Base-by-base conservation (phyloP, 148 eudicot species). In the Persicaria maculosa region DNA sequence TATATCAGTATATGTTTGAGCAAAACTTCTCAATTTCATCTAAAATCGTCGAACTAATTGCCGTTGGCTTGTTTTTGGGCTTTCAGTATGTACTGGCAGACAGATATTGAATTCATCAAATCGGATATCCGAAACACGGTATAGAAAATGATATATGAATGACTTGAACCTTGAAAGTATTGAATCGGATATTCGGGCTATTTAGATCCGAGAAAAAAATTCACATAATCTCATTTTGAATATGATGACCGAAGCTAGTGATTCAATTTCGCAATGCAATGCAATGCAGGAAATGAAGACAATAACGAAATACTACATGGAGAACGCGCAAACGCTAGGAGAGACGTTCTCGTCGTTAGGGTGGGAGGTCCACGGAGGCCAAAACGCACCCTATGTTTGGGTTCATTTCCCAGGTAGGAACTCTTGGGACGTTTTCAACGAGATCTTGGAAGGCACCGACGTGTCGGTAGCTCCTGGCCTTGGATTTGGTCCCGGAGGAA, bases 351-450 rank as follows among this genome's bases (percentile, higher is more conserved):
- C 79, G 54, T 82, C 90, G 9, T 68, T 88, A 15, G 92, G 89
- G 4, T 76, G 89, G 5, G 79, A 79, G 31, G 92, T 87, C 9
- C 85, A 93, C 64, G 94, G 97, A 20, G 91, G 97, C 0, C 77
- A 77, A 55, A 91, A 93, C 50, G 94, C 98, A 58, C 97, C 98
- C 4, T 91, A 88, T 76, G 65, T 93, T 20, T 91, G 90, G 97
- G 90, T 93, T 68, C 91, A 89, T 71, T 93, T 91, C 55, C 98
- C 92, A 17, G 98, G 98, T n/a, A 78, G 77, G 12, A 83, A 79
- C 48, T 93, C 97, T 1, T 93, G 94, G 97, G 91, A 91, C 50
- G 81, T 86, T 5, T 93, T 91, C 65, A 79, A 81, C n/a, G 84
- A 89, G 31, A 88, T 93, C 75, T 86, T 89, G 1, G 87, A 85